Percentiles rank a stretch among this genome's conserved stretches.
phyloP scores from a whole-genome alignment of 2,329 filamentous ascomycete genomes.

The Aspergillus floridensis region DNA sequence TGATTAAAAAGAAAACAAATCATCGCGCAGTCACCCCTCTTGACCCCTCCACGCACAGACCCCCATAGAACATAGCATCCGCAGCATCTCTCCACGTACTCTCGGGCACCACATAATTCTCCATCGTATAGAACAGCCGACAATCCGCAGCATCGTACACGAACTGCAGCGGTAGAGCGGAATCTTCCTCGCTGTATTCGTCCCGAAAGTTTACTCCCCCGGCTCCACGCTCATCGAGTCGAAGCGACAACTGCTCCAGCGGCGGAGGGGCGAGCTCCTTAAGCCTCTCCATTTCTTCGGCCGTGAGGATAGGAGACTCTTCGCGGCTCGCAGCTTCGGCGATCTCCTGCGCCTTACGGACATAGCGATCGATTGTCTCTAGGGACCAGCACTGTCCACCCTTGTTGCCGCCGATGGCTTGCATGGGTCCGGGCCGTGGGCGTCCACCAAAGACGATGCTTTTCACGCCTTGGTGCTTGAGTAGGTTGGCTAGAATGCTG shows the following conservation, averaged over 20 bases:
- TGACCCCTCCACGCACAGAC: no score
- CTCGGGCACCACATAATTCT: constrained; percentile 52
- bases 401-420: constrained; percentile 65
- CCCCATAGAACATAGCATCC: no score
- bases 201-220: constrained; percentile 51
- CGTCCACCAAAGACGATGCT: constrained; percentile 61
- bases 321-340: no score
- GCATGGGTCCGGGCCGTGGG: constrained; percentile 54
- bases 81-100: constrained; percentile 52
- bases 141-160: constrained; percentile 61
- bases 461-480: constrained; percentile 55
- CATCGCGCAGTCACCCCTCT: no score
- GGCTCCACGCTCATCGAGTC: constrained; percentile 12
- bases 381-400: constrained; percentile 43
- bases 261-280: constrained; percentile 19
- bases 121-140: constrained; percentile 57
- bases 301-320: no score
- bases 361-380: constrained; percentile 25
- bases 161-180: constrained; percentile 56
- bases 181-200: constrained; percentile 45
- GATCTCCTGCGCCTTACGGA: constrained; percentile 17
- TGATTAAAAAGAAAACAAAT: no score
- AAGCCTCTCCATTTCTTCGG: no score
- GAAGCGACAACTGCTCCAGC: constrained; percentile 13
- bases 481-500: constrained; percentile 56